Conservation (phyloP, 495 filamentous ascomycete genomes). For the Penicillium samsonianum region DNA sequence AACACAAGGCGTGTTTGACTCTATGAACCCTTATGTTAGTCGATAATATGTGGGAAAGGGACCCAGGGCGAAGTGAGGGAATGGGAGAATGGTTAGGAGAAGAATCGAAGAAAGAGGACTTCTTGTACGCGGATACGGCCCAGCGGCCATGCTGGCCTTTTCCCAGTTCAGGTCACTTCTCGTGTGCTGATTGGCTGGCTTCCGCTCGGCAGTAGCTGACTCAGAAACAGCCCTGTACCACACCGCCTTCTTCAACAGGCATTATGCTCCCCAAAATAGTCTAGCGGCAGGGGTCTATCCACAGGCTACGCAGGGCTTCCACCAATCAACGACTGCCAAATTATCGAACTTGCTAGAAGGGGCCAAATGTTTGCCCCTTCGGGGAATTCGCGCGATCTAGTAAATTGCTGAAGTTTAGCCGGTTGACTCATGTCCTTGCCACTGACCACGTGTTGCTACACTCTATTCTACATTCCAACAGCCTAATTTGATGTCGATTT, state of each 20-base stretch:
- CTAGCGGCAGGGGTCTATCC: constrained; percentile 17
- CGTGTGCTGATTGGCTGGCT: constrained; percentile 39
- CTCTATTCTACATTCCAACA: neutral
- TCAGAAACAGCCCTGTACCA: constrained; percentile 19
- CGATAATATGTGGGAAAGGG: constrained; percentile 18
- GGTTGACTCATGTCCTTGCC: constrained; percentile 3
- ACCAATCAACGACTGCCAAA: constrained; percentile 25
- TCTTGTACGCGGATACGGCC: constrained; percentile 33
- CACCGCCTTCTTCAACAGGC: constrained; percentile 34
- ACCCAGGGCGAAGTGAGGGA: constrained; percentile 25
- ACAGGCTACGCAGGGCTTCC: neutral
- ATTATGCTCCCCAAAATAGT: constrained; percentile 5
- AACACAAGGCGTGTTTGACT: constrained; percentile 24
- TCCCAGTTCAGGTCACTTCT: constrained; percentile 48
- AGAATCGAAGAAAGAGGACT: constrained; percentile 19
- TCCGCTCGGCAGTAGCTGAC: constrained; percentile 19
- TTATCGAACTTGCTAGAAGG: constrained; percentile 38
- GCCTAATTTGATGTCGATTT: neutral
- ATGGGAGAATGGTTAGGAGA: constrained; percentile 18
- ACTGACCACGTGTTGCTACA: neutral
- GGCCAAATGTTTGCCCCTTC: constrained; percentile 20
- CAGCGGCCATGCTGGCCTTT: constrained; percentile 54
- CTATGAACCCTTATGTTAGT: constrained; percentile 18
- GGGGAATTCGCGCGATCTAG: neutral
- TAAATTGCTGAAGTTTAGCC: neutral